Conservation (phyloP, 768 basidiomycete species). For the Gloeostereum incarnatum region DNA sequence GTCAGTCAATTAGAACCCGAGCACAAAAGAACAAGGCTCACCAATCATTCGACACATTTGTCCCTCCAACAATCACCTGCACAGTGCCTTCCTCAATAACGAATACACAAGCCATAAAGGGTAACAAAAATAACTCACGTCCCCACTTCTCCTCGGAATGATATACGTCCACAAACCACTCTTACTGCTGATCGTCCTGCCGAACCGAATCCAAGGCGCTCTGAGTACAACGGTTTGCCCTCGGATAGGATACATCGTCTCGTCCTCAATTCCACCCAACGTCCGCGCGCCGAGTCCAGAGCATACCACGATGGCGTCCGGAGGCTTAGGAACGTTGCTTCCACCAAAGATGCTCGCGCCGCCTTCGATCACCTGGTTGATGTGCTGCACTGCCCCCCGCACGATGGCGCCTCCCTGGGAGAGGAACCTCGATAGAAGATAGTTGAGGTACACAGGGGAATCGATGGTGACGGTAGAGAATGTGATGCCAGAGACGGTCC, state of each 20-base stretch:
- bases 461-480: constrained; percentile 63
- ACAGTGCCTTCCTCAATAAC: too few relatives aligned
- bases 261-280: constrained; percentile 54
- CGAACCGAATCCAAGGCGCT: constrained; percentile 30
- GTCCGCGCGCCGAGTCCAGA: constrained; percentile 33
- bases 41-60: constrained; percentile 39
- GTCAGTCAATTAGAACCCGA: not conserved
- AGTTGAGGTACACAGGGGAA: constrained; percentile 50
- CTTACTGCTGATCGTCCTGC: constrained; percentile 8
- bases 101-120: not conserved
- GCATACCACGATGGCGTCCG: constrained; percentile 12
- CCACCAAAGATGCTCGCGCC: constrained; percentile 18
- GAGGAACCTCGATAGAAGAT: constrained; percentile 51
- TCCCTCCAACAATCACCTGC: constrained; percentile 46
- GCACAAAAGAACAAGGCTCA: not conserved
- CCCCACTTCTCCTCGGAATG: constrained; percentile 49
- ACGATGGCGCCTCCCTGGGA: constrained; percentile 41
- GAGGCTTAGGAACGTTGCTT: constrained; percentile 2
- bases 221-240: constrained; percentile 55
- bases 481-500: constrained; percentile 32
- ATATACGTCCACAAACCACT: constrained; percentile 35
- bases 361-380: constrained; percentile 44
- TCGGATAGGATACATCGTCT: constrained; percentile 44
- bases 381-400: constrained; percentile 45
- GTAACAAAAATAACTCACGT: constrained; percentile 9